Evolutionary conservation across 148 eudicot genomes (phyloP).

Genomic region (Rhododendron molle): DNA sequence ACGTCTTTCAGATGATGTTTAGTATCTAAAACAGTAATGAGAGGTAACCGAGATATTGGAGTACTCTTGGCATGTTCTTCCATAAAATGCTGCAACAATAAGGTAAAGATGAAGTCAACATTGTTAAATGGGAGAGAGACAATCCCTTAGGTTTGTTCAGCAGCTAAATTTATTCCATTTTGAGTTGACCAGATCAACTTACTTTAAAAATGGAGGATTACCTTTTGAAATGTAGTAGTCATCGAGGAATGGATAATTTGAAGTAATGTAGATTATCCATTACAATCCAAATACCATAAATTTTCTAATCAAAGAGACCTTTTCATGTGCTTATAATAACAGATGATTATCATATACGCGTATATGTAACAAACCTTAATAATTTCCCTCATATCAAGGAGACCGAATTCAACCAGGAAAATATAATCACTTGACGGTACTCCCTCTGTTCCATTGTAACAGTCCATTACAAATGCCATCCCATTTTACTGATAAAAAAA

Average conservation of each 20-base stretch:
- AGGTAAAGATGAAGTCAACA: background rate
- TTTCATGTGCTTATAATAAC: background rate
- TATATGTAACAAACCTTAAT: background rate
- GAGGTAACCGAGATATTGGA: slow-evolving; percentile 88
- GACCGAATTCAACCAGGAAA: background rate
- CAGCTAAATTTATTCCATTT: background rate
- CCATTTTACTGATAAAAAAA: background rate
- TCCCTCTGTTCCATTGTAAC: too few species aligned
- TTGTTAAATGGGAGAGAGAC: background rate
- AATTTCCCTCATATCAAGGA: background rate
- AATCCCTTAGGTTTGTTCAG: background rate
- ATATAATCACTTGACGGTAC: too few species aligned
- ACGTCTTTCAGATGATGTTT: slow-evolving; percentile 63
- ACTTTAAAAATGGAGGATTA: background rate
- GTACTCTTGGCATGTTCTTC: slow-evolving; percentile 96
- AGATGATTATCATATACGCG: background rate
- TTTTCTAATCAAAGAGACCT: background rate
- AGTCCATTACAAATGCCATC: background rate
- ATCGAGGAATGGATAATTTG: background rate
- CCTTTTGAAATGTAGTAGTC: background rate
- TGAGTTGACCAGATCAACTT: background rate
- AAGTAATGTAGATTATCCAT: background rate
- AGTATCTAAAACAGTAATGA: slow-evolving; percentile 72
- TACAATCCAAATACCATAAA: background rate
- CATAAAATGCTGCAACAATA: slow-evolving; percentile 78